These are phyloP conservation scores for Yamadazyma pseudoaaseri DNA, from an alignment of 1,139 yeast species.

Conservation along the genomic window DNA sequence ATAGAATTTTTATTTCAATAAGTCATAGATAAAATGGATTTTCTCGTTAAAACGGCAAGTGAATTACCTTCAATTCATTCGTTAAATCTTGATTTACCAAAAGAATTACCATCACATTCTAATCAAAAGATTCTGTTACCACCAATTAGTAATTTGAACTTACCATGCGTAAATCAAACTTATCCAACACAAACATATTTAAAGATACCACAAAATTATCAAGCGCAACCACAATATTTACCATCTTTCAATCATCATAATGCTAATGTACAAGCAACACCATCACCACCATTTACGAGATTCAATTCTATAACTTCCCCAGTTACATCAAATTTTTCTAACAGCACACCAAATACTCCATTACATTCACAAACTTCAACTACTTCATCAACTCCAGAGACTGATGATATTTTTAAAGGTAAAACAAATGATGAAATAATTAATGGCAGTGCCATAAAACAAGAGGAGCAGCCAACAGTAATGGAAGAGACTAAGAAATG, in stretches of 20 bases:
- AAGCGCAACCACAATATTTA: neutral
- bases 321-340: neutral
- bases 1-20: too few relatives aligned
- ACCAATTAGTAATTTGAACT: slow-evolving; percentile 11
- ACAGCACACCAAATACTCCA: slow-evolving; percentile 1
- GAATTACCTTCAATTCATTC: slow-evolving; percentile 29
- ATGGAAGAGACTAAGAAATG: slow-evolving; percentile 16
- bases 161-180: slow-evolving; percentile 3
- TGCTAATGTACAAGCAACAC: neutral
- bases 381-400: slow-evolving; percentile 1
- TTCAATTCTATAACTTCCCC: neutral
- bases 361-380: neutral
- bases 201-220: neutral
- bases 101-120: neutral
- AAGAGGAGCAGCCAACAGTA: neutral
- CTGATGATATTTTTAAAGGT: neutral
- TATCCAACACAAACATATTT: neutral
- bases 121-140: slow-evolving; percentile 7
- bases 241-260: neutral
- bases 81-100: slow-evolving; percentile 23
- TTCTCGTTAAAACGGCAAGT: slow-evolving; percentile 3
- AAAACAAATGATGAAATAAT: neutral
- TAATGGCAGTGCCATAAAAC: neutral
- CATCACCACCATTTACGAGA: neutral
- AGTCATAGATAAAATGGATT: slow-evolving; percentile 2